Conservation (phyloP, 768 basidiomycete genomes). For the Pluteus cervinus region DNA sequence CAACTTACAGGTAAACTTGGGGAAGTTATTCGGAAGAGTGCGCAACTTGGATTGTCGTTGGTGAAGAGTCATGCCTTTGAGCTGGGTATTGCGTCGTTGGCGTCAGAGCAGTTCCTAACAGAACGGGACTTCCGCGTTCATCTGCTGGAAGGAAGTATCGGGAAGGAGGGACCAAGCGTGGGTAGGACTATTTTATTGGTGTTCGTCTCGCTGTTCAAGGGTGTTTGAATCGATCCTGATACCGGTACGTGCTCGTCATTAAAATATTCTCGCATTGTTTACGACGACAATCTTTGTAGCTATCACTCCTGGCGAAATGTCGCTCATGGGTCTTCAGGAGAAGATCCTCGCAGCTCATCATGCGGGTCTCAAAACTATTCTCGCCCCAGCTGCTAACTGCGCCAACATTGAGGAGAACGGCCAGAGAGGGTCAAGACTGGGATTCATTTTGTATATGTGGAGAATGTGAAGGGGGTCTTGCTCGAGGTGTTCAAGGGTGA, state of each 20-base stretch:
- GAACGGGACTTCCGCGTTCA: conserved; percentile 94
- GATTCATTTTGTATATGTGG: conserved; percentile 91
- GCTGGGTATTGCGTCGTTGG: conserved; percentile 73
- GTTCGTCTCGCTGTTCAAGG: conserved; percentile 86
- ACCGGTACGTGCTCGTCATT: conserved; percentile 53
- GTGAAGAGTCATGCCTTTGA: conserved; percentile 86
- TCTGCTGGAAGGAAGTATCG: conserved; percentile 91
- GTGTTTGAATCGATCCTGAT: conserved; percentile 76
- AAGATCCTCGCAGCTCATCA: conserved; percentile 96
- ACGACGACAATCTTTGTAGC: conserved; percentile 37
- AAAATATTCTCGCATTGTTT: not conserved
- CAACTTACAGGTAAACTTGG: conserved; percentile 96
- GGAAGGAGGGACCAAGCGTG: conserved; percentile 94
- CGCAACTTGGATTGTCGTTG: conserved; percentile 91
- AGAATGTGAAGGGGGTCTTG: conserved; percentile 85
- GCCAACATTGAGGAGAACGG: conserved; percentile 95
- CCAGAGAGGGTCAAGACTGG: conserved; percentile 93
- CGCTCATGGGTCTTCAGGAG: conserved; percentile 92
- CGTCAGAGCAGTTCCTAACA: conserved; percentile 71
- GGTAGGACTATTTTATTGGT: conserved; percentile 91
- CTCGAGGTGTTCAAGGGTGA: conserved; percentile 75
- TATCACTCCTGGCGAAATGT: conserved; percentile 98
- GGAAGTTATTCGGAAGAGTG: conserved; percentile 94
- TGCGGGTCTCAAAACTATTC: conserved; percentile 88
- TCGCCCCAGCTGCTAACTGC: conserved; percentile 82